Base-by-base conservation (phyloP, 2,329 filamentous ascomycete species). In the Botrytis pseudocinerea region DNA sequence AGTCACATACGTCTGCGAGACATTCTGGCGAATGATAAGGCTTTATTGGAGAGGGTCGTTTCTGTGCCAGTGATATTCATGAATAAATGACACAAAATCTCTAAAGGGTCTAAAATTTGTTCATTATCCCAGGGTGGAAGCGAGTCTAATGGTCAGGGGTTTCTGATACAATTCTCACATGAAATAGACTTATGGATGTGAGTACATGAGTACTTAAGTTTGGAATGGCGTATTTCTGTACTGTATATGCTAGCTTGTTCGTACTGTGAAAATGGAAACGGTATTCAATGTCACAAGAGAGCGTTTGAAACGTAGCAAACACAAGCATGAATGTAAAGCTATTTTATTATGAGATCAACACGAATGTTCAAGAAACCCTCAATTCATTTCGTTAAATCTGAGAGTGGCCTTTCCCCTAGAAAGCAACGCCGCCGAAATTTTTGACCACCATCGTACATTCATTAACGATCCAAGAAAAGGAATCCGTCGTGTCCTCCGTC, bases 341-440 rank as follows among this genome's bases (percentile, higher is more conserved):
- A 0, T 9, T 10, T 32, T 6, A 16, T 14, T 32, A 32, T n/a
- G 3, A 44, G 32, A 9, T 32, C 18, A 25, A 68, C 10, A 22
- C 4, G 18, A 16, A 1, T 16, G 1, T 16, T 44, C 16, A 20
- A 57, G 18, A 42, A 0, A 18, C 22, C 4, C 0, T 20, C 18
- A 44, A 42, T 25, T 42, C 3, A 18, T 16, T 25, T 42, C 3
- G 18, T 22, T 44, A 6, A 32, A 57, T 32, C 1, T 32, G 18
- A 42, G 14, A 57, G 5, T 32, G 7, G 8, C 0, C 2, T 28
- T 25, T 32, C 8, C 25, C 28, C n/a, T 12, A 16, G 35, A 12
- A 16, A 22, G 25, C 10, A 57, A 6, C 4, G 16, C n/a, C 35
- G 18, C 35, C 25, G 28, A 25, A 5, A 16, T 2, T 3, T 22